These are phyloP conservation scores for Arthrobotrys pseudoclavata DNA, from an alignment of 2,329 filamentous ascomycete genomes.

Conservation along the genomic window DNA sequence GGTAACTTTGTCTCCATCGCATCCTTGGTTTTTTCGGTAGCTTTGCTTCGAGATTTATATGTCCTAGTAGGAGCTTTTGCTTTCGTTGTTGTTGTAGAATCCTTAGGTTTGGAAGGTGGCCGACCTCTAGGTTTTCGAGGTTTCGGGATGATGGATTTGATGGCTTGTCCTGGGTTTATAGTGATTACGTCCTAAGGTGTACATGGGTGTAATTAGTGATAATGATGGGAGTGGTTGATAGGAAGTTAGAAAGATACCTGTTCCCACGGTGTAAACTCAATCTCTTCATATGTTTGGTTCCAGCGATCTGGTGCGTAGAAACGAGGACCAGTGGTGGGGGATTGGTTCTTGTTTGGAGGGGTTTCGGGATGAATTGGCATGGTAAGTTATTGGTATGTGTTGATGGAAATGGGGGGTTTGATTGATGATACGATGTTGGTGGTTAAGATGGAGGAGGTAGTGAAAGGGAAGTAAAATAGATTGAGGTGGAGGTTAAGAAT, in stretches of 20 bases:
- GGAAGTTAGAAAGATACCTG: neutral
- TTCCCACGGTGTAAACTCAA: slow-evolving; percentile 17
- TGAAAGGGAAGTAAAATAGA: no score
- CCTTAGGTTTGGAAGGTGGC: neutral
- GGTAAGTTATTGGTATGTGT: neutral
- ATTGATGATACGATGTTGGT: no score
- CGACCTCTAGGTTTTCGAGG: neutral
- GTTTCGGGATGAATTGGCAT: neutral
- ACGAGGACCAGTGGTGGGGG: neutral
- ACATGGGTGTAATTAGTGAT: neutral
- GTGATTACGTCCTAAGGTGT: neutral
- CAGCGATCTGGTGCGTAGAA: neutral
- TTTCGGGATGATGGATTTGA: neutral
- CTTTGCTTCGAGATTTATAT: neutral
- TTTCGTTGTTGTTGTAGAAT: neutral
- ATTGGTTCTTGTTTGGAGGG: neutral
- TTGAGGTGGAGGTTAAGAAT: no score
- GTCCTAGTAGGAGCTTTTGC: neutral
- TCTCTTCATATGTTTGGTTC: slow-evolving; percentile 38
- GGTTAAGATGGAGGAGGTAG: no score
- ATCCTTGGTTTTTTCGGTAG: neutral
- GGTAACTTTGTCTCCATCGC: neutral
- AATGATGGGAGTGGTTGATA: neutral
- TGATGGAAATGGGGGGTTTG: neutral
- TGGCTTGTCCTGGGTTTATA: neutral